Conservation (phyloP, 164 flowering plant species). For the Vitis rupestris region DNA sequence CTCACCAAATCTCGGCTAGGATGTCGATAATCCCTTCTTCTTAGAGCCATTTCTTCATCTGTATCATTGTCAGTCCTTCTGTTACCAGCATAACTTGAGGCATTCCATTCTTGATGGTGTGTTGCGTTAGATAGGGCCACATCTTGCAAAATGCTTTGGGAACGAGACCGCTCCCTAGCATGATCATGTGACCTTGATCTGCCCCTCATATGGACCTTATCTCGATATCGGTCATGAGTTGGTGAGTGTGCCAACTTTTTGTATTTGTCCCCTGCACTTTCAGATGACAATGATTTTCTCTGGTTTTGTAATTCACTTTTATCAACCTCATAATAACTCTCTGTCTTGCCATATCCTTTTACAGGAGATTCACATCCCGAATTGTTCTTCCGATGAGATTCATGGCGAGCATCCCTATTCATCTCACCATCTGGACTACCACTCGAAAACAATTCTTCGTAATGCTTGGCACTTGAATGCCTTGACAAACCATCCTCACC, state of each 20-base stretch:
- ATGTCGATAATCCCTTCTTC: slow-evolving; percentile 20
- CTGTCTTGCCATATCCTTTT: slow-evolving; percentile 20
- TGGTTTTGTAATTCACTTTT: slow-evolving; percentile 13
- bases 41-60: slow-evolving; percentile 24
- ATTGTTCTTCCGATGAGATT: slow-evolving; percentile 6
- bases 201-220: slow-evolving; percentile 26
- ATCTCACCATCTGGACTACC: slow-evolving; percentile 8
- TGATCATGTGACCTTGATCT: slow-evolving; percentile 51
- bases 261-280: slow-evolving; percentile 21
- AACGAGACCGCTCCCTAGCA: slow-evolving; percentile 44
- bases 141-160: slow-evolving; percentile 39
- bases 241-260: slow-evolving; percentile 23
- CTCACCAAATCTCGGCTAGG: slow-evolving; percentile 32
- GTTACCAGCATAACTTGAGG: slow-evolving; percentile 13
- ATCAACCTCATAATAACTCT: slow-evolving; percentile 13
- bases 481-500: slow-evolving; percentile 9
- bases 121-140: slow-evolving; percentile 12
- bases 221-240: slow-evolving; percentile 23
- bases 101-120: slow-evolving; percentile 16
- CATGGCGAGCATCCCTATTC: slow-evolving; percentile 24
- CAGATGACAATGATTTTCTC: slow-evolving; percentile 33
- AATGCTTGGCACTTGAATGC: slow-evolving; percentile 1
- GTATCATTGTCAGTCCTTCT: slow-evolving; percentile 23
- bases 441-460: background rate
- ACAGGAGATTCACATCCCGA: slow-evolving; percentile 20